phyloP scores from a whole-genome alignment of 2,329 filamentous ascomycete genomes.

The Arachnomyces sp. region DNA sequence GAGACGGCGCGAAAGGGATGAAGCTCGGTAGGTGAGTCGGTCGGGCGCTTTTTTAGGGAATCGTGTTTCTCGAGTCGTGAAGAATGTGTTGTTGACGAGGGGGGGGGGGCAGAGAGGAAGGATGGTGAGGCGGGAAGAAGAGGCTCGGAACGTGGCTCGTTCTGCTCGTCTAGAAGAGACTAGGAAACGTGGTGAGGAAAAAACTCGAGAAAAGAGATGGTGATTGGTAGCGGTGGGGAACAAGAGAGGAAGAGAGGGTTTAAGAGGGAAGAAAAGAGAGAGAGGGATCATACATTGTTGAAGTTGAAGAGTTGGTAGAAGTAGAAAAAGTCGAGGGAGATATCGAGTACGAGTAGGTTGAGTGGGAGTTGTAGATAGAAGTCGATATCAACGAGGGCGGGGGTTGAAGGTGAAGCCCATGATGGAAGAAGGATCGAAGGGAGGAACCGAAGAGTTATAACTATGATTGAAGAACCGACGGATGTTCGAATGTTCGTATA shows the following conservation, averaged over 20 bases:
- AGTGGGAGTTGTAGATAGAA: neutral
- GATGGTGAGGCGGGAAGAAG: neutral
- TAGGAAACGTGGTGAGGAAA: neutral
- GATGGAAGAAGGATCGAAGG: no score
- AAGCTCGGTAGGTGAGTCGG: neutral
- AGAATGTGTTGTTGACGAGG: neutral
- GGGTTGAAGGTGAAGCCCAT: no score
- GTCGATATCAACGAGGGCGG: neutral
- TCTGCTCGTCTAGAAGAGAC: neutral
- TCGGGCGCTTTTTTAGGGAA: neutral
- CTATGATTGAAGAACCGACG: no score
- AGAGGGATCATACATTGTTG: neutral
- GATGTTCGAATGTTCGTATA: no score
- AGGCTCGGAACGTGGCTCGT: neutral
- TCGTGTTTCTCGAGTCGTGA: neutral
- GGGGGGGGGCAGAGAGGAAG: neutral
- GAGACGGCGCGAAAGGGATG: slow-evolving; percentile 1
- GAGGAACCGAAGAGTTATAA: neutral
- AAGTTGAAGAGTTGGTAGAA: neutral
- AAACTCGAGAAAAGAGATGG: neutral
- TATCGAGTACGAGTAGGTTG: neutral
- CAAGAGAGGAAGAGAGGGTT: slow-evolving; percentile 1
- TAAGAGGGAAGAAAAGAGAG: slow-evolving; percentile 3
- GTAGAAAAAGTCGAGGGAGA: neutral
- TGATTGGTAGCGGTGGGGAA: neutral